Base-by-base conservation (phyloP, 2,329 filamentous ascomycete species). In the Alternaria gansuensis region DNA sequence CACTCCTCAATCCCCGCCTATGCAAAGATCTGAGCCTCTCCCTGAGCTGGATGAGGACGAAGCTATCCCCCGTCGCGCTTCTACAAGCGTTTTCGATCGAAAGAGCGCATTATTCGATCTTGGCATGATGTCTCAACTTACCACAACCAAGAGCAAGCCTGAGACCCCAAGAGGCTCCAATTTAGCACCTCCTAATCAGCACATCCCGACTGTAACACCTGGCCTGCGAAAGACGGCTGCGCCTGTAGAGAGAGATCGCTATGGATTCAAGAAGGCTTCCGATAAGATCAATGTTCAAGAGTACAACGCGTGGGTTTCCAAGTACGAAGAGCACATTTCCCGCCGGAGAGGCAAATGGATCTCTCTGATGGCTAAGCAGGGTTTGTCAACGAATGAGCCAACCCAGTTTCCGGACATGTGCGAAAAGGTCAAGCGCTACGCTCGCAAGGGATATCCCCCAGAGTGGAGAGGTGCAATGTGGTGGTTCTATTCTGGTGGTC, bases 391-490 rank as follows among this genome's bases (percentile, higher is more conserved):
- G 4, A 86, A 88, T 43, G 81, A 86, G 4, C 93, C 92, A 1
- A 87, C 86, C 36, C 85, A 87, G 2, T 98, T 98, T 67, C 94
- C 94, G 0, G 85, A 89, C 1, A 90, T 88, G 52, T 91, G 88
- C 49, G 86, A 88, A 44, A 96, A 96, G 78, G 87, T 95, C 41
- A 97, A 96, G 79, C 86, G 93, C 17, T 97, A 95, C 74, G 87
- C 97, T 48, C 88, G 93, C 51, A 98, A 97, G 77, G 94, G 94
- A 14, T 94, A 97, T 49, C 94, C 94, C 3, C 92, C 93, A 0
- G 92, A 97, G 65, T 96, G 93, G 88, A 87, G 94, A 71, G 94
- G 94, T n/a, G 90, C 91, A 5, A 94, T 94, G 44, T 98, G 94
- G 94, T 98, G 96, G 77, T 97, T 91, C 80, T 98, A 97, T 75